These are phyloP conservation scores for Umbelopsis sp. DNA, from an alignment of 371 early-diverging fungal species.

Conservation along the genomic window DNA sequence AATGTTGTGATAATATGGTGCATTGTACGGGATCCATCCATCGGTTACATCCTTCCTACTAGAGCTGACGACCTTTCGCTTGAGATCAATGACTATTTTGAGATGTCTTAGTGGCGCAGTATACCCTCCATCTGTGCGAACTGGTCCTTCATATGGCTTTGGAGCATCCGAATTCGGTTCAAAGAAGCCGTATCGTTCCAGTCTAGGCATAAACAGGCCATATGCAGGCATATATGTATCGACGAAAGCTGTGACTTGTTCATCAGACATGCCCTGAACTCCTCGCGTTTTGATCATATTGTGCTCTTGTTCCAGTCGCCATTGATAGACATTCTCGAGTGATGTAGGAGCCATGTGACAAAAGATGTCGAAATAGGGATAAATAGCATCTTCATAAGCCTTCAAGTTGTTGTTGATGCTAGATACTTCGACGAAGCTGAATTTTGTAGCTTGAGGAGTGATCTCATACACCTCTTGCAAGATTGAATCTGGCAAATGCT, in stretches of 20 bases:
- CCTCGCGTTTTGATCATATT: slow-evolving; percentile 51
- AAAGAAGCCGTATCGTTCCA: slow-evolving; percentile 60
- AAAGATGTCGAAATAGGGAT: slow-evolving; percentile 75
- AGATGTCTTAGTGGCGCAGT: slow-evolving; percentile 37
- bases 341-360: slow-evolving; percentile 70
- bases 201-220: slow-evolving; percentile 68
- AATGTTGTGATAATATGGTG: not conserved
- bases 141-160: slow-evolving; percentile 39
- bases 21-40: not conserved
- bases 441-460: slow-evolving; percentile 14
- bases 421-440: not conserved
- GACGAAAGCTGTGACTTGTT: slow-evolving; percentile 82
- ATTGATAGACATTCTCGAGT: slow-evolving; percentile 71
- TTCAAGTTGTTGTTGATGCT: slow-evolving; percentile 58
- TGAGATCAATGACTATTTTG: slow-evolving; percentile 34
- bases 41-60: not conserved
- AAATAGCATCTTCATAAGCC: slow-evolving; percentile 58
- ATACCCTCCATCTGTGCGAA: slow-evolving; percentile 38
- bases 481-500: slow-evolving; percentile 46
- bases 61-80: slow-evolving; percentile 30
- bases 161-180: slow-evolving; percentile 22
- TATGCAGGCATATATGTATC: slow-evolving; percentile 92
- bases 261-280: slow-evolving; percentile 64
- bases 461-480: slow-evolving; percentile 33
- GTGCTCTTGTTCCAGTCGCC: slow-evolving; percentile 89